Evolutionary conservation across 768 basidiomycete species (phyloP), one percentile per base, ranked within the genome.

Genomic region (Pleurotus eryngii): DNA sequence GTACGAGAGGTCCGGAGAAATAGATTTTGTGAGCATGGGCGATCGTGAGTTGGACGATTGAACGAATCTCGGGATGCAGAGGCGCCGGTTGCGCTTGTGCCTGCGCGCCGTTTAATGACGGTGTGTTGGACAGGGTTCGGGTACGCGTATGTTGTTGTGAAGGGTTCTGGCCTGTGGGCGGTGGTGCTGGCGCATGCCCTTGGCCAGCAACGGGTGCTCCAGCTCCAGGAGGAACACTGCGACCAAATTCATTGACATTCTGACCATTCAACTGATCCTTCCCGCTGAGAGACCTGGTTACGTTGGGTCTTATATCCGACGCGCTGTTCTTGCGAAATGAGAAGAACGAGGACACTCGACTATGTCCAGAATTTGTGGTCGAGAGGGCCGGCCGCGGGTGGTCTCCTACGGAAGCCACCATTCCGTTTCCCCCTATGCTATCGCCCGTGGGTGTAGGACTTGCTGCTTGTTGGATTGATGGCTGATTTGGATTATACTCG

Each of bases 21-120:
- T 94, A 94, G 5, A 94, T 79, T 66, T 94, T 94, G 74, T 87
- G 89, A 0, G 87, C 83, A 65, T 93, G 92, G 11, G 88, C 84
- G 42, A 84, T 73, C 20, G 85, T 88, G 49, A 93, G 76, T 56
- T 82, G 81, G 26, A 93, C 86, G 55, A 91, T 81, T 3, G 89
- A 91, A 46, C 87, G 83, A 54, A 93, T 92, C 72, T 93, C 91
- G 6, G 89, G 86, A 68, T 93, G 91, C 15, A 92, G 73, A 1
- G 78, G 67, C 6, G 70, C 65, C 43, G 61, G 60, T 66, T 64
- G 62, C 11, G 39, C 58, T 3, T 45, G 42, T 9, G 42, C 42
- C 42, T 22, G 42, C 8, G n/a, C n/a, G 7, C n/a, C 49, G 46
- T 58, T 60, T 42, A 50, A 45, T 17, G 59, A 54, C 15, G 45